Conservation (phyloP, 1,139 yeast genomes). For the Yamadazyma atmosphaerica region DNA sequence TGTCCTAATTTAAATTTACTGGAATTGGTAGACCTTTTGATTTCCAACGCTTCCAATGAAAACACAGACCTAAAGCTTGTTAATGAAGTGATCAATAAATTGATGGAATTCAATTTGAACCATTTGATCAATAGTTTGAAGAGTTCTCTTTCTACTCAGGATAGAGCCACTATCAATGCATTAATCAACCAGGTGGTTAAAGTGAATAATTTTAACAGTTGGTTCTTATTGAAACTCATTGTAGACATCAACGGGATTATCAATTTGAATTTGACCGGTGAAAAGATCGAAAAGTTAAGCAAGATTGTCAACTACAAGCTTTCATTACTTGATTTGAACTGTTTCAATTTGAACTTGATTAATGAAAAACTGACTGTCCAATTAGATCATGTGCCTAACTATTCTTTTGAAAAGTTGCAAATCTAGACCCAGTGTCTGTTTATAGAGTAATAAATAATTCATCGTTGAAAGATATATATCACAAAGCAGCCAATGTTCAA, state of each 20-base stretch:
- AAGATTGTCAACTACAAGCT: constrained; percentile 49
- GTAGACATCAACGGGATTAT: constrained; percentile 70
- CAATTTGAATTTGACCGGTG: constrained; percentile 54
- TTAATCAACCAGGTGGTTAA: constrained; percentile 36
- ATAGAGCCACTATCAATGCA: constrained; percentile 12
- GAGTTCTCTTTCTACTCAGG: constrained; percentile 21
- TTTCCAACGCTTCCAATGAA: constrained; percentile 53
- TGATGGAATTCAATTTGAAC: constrained; percentile 19
- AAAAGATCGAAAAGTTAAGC: constrained; percentile 46
- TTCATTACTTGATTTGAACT: constrained; percentile 48
- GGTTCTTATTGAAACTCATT: constrained; percentile 59
- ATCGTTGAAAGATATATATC: background rate
- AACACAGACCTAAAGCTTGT: constrained; percentile 69
- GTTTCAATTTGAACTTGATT: constrained; percentile 55
- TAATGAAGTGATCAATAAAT: constrained; percentile 53
- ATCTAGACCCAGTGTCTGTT: background rate
- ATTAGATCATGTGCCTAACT: constrained; percentile 41
- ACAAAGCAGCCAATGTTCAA: background rate
- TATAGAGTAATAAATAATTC: background rate
- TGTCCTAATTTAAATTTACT: constrained; percentile 67
- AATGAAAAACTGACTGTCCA: constrained; percentile 42
- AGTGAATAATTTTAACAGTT: constrained; percentile 46
- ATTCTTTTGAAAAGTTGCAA: constrained; percentile 50
- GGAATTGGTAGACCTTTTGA: constrained; percentile 63
- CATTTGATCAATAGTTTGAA: constrained; percentile 41